Base-by-base conservation (phyloP, 2,329 filamentous ascomycete genomes). In the Aspergillus fijiensis region DNA sequence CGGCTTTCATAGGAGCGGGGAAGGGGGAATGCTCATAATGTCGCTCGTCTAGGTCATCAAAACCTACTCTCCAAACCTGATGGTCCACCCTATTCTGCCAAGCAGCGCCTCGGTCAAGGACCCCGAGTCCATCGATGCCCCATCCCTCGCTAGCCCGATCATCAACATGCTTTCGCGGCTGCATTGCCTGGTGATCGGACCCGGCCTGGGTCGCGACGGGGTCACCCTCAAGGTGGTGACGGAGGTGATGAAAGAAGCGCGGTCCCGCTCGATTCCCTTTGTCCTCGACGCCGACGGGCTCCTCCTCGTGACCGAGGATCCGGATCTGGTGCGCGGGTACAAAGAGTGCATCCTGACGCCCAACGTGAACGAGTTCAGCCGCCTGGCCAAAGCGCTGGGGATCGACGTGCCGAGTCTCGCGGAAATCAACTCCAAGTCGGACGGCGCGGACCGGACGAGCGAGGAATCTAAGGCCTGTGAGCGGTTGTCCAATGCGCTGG, bases 11-110 rank as follows among this genome's bases (percentile, higher is more conserved):
- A 9, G 2, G 27, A 29, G 23, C 7, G 27, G 7, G 9, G 33
- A 16, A 9, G 45, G 11, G 5, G 11, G 58, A 25, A 45, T 16
- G 16, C 47, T 25, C 48, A 35, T 16, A 55, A 35, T 11, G 16
- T 27, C 12, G 11, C 6, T 12, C 14, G 19, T 10, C n/a, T 73
- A 81, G 70, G 93, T 97, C 42, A 96, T 99, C 79, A 99, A 99
- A 81, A 91, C 92, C 4, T 99, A 98, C 80, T 97, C 93, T 21
- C 95, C 95, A 2, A 97, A 98, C 75, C 83, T 99, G 29, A 99
- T 99, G 94, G 95, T 99, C 11, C 95, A 98, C 76, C 95, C 95
- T 0, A 85, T 97, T 67, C 94, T 99, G 87, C 90, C 92, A 31
- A 91, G 95, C 76, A 85, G 87, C 50, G 82, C 84, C 67, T 68